Conservation (phyloP, 805 yeast species). For the Lachancea quebecensis region DNA sequence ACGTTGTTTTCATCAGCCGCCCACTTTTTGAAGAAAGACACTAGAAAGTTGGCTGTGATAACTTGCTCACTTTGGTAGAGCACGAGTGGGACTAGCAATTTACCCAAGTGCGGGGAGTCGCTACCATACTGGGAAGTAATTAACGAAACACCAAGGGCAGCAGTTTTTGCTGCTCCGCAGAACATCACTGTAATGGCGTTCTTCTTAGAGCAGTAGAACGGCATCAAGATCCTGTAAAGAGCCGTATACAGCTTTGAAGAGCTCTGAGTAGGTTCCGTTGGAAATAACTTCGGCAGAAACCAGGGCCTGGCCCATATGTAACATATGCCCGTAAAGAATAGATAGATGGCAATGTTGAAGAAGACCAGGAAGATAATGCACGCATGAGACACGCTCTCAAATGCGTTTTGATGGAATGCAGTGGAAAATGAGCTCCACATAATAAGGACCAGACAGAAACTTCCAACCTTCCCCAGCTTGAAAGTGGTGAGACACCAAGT, state of each 20-base stretch:
- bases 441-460: conserved; percentile 69
- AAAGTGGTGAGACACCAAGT: conserved; percentile 53
- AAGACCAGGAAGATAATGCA: conserved; percentile 73
- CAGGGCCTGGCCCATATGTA: conserved; percentile 54
- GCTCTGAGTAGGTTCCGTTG: conserved; percentile 40
- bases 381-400: conserved; percentile 58
- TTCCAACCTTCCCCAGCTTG: conserved; percentile 64
- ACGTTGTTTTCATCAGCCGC: conserved; percentile 13
- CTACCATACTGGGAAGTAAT: conserved; percentile 75
- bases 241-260: conserved; percentile 41
- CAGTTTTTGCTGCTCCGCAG: conserved; percentile 92
- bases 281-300: conserved; percentile 40
- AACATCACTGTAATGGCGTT: conserved; percentile 78
- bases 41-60: conserved; percentile 67
- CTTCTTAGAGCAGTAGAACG: conserved; percentile 61
- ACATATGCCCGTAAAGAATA: conserved; percentile 66
- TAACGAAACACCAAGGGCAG: conserved; percentile 82
- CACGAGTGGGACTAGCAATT: conserved; percentile 72
- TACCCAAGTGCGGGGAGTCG: conserved; percentile 54
- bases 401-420: conserved; percentile 78
- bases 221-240: conserved; percentile 37
- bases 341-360: conserved; percentile 72
- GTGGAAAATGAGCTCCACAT: conserved; percentile 80
- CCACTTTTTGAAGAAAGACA: conserved; percentile 66
- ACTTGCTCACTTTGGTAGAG: conserved; percentile 86